phyloP scores from a whole-genome alignment of 495 filamentous ascomycete genomes.

The Hypoxylon subgilvum region DNA sequence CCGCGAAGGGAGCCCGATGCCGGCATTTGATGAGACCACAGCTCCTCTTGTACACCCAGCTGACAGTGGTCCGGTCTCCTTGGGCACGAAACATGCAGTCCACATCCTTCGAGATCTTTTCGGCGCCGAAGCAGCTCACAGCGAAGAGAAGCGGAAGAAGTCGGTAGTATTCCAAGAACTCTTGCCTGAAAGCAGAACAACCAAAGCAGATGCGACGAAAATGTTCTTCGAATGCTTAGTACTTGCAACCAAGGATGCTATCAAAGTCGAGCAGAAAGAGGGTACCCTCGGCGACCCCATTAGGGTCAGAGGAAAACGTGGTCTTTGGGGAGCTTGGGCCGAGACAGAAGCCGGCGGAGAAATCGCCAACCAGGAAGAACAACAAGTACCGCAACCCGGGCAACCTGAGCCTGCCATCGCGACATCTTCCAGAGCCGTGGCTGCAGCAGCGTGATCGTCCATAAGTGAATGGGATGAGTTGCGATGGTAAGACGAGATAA shows the following conservation, averaged over 20 bases:
- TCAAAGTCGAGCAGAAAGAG: slow-evolving; percentile 91
- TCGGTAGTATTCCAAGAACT: slow-evolving; percentile 89
- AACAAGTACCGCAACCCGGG: slow-evolving; percentile 40
- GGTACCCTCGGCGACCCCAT: slow-evolving; percentile 76
- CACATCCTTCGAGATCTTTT: slow-evolving; percentile 91
- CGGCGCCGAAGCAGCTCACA: slow-evolving; percentile 65
- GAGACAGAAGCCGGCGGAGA: slow-evolving; percentile 76
- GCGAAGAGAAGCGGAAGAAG: slow-evolving; percentile 72
- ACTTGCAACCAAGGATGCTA: slow-evolving; percentile 94
- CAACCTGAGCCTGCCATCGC: slow-evolving; percentile 44
- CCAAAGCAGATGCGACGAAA: slow-evolving; percentile 88
- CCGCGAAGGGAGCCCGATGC: slow-evolving; percentile 50
- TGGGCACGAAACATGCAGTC: slow-evolving; percentile 92
- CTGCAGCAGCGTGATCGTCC: slow-evolving; percentile 39
- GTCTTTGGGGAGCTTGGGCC: slow-evolving; percentile 94
- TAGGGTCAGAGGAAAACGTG: slow-evolving; percentile 82
- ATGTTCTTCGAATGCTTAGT: slow-evolving; percentile 99
- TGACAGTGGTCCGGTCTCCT: slow-evolving; percentile 80
- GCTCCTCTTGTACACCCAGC: slow-evolving; percentile 75
- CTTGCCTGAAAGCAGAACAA: slow-evolving; percentile 77
- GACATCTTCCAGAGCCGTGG: slow-evolving; percentile 41
- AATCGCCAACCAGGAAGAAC: slow-evolving; percentile 49
- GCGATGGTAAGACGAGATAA: slow-evolving; percentile 30
- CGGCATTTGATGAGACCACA: slow-evolving; percentile 75
- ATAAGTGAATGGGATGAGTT: slow-evolving; percentile 1